Evolutionary conservation across 352 stramenopile species (phyloP).

Genomic region (Globisporangium camurandrum): DNA sequence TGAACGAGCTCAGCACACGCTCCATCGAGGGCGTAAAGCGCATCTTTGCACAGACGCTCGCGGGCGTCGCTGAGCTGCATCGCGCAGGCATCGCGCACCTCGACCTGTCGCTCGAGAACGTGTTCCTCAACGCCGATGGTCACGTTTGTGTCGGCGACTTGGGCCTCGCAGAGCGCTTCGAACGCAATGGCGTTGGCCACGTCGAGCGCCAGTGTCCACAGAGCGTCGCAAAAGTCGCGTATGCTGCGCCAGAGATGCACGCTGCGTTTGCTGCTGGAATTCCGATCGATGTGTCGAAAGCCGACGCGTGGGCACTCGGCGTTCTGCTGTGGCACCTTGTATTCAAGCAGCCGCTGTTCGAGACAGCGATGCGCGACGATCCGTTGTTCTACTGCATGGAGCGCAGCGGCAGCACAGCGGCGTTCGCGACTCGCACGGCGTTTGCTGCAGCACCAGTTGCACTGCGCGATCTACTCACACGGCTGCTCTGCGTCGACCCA

Average conservation of each 20-base stretch:
- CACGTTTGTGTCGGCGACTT: slow-evolving; percentile 87
- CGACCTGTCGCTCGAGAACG: slow-evolving; percentile 93
- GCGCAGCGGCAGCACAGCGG: slow-evolving; percentile 12
- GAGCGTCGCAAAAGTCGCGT: slow-evolving; percentile 47
- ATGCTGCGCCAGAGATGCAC: slow-evolving; percentile 63
- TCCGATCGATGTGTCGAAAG: slow-evolving; percentile 41
- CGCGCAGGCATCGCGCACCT: slow-evolving; percentile 82
- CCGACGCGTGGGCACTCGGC: slow-evolving; percentile 65
- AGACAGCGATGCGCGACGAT: slow-evolving; percentile 32
- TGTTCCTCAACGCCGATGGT: slow-evolving; percentile 84
- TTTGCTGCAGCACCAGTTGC: slow-evolving; percentile 18
- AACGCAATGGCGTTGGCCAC: slow-evolving; percentile 16
- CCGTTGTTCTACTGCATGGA: slow-evolving; percentile 39
- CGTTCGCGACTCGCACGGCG: slow-evolving; percentile 22
- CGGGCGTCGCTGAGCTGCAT: slow-evolving; percentile 83
- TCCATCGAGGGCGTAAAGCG: slow-evolving; percentile 28
- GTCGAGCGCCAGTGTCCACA: slow-evolving; percentile 13
- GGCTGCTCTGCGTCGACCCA: slow-evolving; percentile 42
- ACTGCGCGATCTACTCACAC: slow-evolving; percentile 34
- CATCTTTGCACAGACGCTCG: slow-evolving; percentile 72
- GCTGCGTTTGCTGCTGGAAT: slow-evolving; percentile 1
- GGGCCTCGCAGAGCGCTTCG: slow-evolving; percentile 62
- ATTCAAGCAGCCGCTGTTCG: slow-evolving; percentile 52
- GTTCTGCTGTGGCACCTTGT: slow-evolving; percentile 62
- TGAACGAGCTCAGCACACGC: slow-evolving; percentile 18